Percentiles rank a stretch among this genome's conserved stretches.
phyloP scores from a whole-genome alignment of 2,329 filamentous ascomycete species.

The Aspergillus aculeatinus region DNA sequence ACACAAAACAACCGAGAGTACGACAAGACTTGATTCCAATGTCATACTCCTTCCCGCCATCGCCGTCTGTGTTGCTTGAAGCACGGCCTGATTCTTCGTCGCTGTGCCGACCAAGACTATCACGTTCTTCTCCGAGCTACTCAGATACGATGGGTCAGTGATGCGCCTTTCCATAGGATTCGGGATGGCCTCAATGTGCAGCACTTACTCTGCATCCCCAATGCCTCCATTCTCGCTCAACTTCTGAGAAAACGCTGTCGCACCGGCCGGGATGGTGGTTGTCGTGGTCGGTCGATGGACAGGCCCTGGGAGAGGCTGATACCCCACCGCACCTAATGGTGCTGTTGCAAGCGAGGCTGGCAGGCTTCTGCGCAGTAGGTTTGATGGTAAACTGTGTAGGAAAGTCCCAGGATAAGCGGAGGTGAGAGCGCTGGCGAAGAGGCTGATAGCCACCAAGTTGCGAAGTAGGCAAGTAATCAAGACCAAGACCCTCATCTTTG shows the following conservation, averaged over 20 bases:
- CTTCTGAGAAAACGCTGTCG: neutral
- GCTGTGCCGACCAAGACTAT: slow-evolving; percentile 11
- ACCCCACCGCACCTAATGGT: slow-evolving; percentile 22
- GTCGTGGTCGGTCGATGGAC: slow-evolving; percentile 1
- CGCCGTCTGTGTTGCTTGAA: slow-evolving; percentile 9
- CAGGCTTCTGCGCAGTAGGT: slow-evolving; percentile 16
- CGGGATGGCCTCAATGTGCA: too few species aligned
- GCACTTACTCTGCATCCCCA: neutral
- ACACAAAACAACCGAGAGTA: slow-evolving; percentile 1
- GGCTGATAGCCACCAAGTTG: slow-evolving; percentile 7
- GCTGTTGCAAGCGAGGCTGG: slow-evolving; percentile 22
- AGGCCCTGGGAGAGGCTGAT: slow-evolving; percentile 20
- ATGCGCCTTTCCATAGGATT: neutral
- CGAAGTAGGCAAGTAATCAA: slow-evolving; percentile 5
- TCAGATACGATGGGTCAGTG: neutral
- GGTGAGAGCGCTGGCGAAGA: slow-evolving; percentile 12
- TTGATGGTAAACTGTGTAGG: slow-evolving; percentile 1
- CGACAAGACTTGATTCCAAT: neutral
- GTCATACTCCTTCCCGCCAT: slow-evolving; percentile 1
- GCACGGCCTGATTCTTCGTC: slow-evolving; percentile 5
- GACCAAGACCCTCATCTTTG: slow-evolving; percentile 13
- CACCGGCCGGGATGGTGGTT: neutral
- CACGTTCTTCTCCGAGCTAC: slow-evolving; percentile 4
- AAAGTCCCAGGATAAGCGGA: slow-evolving; percentile 15
- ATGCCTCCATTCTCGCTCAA: neutral